Conservation (phyloP, 2,329 filamentous ascomycete species). For the Ciborinia camelliae region DNA sequence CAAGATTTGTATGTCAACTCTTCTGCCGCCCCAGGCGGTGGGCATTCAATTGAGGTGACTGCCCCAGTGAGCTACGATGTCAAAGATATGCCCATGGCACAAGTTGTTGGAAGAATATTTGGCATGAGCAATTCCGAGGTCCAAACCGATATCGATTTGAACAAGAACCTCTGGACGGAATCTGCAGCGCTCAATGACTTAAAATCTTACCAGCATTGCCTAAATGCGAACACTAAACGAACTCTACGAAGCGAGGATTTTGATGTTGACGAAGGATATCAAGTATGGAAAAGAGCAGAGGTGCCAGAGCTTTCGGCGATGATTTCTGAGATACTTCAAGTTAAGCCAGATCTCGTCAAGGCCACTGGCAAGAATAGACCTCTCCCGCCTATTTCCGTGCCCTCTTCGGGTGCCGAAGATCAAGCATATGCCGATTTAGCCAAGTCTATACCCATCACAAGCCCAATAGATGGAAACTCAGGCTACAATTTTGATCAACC, state of each 20-base stretch:
- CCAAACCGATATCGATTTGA: constrained; percentile 81
- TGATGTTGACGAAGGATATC: constrained; percentile 81
- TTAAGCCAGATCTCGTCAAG: constrained; percentile 80
- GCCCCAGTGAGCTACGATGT: constrained; percentile 86
- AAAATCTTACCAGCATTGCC: constrained; percentile 86
- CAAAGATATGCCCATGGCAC: constrained; percentile 94
- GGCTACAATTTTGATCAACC: constrained; percentile 43
- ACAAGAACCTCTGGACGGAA: constrained; percentile 82
- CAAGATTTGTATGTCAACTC: constrained; percentile 73
- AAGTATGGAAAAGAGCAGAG: constrained; percentile 89
- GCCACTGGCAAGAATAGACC: constrained; percentile 51
- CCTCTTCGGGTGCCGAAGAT: constrained; percentile 27
- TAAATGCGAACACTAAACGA: constrained; percentile 72
- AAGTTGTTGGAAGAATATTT: constrained; percentile 83
- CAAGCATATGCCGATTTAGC: constrained; percentile 52
- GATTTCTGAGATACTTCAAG: constrained; percentile 86
- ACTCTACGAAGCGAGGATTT: constrained; percentile 85
- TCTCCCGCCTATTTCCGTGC: constrained; percentile 43
- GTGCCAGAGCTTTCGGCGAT: constrained; percentile 83
- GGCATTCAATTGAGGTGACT: constrained; percentile 71
- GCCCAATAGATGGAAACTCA: constrained; percentile 41
- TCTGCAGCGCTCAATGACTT: constrained; percentile 86
- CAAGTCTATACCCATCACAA: constrained; percentile 46
- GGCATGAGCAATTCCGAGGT: constrained; percentile 73
- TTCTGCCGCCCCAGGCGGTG: constrained; percentile 53